Evolutionary conservation across 805 yeast genomes (phyloP), one percentile per base, ranked within the genome.

Genomic region (Lipomyces starkeyi): DNA sequence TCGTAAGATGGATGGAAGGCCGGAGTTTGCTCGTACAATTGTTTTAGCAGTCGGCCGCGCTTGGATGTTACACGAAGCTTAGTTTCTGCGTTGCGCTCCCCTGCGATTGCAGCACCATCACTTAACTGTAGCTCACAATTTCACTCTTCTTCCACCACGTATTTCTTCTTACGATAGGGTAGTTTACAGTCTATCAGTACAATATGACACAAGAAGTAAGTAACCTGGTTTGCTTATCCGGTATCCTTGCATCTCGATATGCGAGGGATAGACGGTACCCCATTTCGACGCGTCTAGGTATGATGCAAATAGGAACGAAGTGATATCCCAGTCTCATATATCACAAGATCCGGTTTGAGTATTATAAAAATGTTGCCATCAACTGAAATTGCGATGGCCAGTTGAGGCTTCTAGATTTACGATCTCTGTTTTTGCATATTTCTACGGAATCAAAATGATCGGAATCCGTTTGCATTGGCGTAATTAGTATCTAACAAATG

Each of bases 161-260:
- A 43, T 8, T 43, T 43, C 11, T 43, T 4, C 11, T 17, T 43
- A 43, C 49, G 14, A 37, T 13, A 25, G 22, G 7, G 22, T n/a
- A 17, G 29, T 13, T 58, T n/a, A 14, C 62, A 9, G 17, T 13
- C 2, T 13, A 37, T 13, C 25, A 20, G 17, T 20, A 29, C 62
- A 57, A 8, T n/a, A 63, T 59, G 59, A 32, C 59, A 27, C 62
- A 62, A 35, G 65, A 57, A 43, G 66, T 59, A 53, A 20, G 66
- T 29, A n/a, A 14, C 5, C 58, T 43, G 49, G 22, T 43, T 17
- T 37, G 17, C 22, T 43, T n/a, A 43, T 43, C 22, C 14, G 49
- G 20, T 43, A n/a, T 43, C 14, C 49, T 8, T n/a, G 49, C 8
- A 43, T 43, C 49, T 43, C 49, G 49, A 43, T n/a, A 17, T 17